Base-by-base conservation (phyloP, 2,329 filamentous ascomycete species). In the Colletotrichum orchidophilum region DNA sequence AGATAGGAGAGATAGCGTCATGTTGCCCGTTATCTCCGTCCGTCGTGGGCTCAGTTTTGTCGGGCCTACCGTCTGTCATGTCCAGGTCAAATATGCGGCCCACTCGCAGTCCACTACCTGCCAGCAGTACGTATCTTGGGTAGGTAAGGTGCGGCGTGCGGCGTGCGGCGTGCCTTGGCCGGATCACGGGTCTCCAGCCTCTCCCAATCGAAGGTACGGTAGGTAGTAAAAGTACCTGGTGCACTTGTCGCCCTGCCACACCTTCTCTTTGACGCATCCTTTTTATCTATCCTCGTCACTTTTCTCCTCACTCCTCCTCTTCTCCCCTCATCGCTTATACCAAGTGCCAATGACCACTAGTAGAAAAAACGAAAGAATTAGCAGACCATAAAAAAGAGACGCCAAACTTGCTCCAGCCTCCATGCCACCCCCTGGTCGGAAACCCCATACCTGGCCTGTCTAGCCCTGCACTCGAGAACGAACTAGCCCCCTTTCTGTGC, bases 401-500 rank as follows among this genome's bases (percentile, higher is more conserved):
- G 27, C 27, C 63, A 39, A 33, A n/a, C 21, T 52, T 53, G 24
- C 52, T 57, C 42, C 46, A 53, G 60, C 57, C 35, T 72, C 54
- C 49, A 65, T 64, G 60, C 60, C 49, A 52, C 39, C 70, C 62
- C 70, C 70, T 70, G 66, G 59, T 57, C 49, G 26, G 49, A 64
- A 72, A 66, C 60, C 70, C 66, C 70, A 62, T 72, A 66, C 42
- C 53, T 55, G 61, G 60, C 60, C 65, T 72, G 65, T 64, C 65
- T 72, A 70, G 60, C 70, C 70, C 54, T 72, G 66, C 70, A 66
- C 54, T 72, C 61, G 66, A 66, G 50, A 49, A 60, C 60, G 60
- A 61, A 70, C 70, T 72, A 72, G 55, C 50, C 66, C 55, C 69
- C 58, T 71, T 46, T 71, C 69, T 71, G 69, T 69, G 69, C 65